These are phyloP conservation scores for Jacaranda mimosifolia DNA, from an alignment of 257 asterid genomes.

Conservation along the genomic window DNA sequence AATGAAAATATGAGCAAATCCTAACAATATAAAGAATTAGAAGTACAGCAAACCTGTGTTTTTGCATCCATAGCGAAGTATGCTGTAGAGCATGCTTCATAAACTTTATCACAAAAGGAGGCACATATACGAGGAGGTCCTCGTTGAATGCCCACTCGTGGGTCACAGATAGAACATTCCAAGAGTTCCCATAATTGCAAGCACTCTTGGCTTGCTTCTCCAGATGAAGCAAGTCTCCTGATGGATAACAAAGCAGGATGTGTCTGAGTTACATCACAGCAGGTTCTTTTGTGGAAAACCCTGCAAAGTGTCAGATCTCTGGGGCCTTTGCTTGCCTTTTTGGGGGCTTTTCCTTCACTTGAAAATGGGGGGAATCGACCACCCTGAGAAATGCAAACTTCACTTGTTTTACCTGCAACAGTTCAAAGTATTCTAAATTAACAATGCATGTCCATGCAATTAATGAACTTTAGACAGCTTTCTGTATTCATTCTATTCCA, in stretches of 20 bases:
- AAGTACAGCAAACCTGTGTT: conserved; percentile 70
- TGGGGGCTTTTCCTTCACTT: conserved; percentile 86
- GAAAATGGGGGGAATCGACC: conserved; percentile 86
- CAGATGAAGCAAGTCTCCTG: conserved; percentile 89
- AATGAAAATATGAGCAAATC: conserved; percentile 21
- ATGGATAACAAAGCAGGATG: conserved; percentile 86
- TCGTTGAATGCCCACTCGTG: conserved; percentile 76
- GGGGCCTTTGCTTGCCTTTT: conserved; percentile 80
- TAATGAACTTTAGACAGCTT: conserved; percentile 18
- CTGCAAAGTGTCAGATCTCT: conserved; percentile 89
- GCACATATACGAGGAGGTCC: conserved; percentile 87
- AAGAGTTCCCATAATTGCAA: conserved; percentile 91
- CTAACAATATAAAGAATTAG: conserved; percentile 10
- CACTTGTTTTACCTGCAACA: conserved; percentile 72
- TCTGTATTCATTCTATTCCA: conserved; percentile 3
- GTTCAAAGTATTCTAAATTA: conserved; percentile 14
- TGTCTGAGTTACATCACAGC: conserved; percentile 91
- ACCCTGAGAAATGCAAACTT: conserved; percentile 88
- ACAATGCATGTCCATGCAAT: conserved; percentile 5
- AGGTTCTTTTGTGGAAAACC: conserved; percentile 85
- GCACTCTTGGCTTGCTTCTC: conserved; percentile 96
- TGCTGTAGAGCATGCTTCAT: conserved; percentile 81
- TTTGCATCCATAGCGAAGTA: conserved; percentile 85
- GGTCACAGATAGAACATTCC: conserved; percentile 97
- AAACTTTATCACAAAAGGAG: conserved; percentile 83